These are phyloP conservation scores for Deakozyma indianensis DNA, from an alignment of 805 yeast genomes.

Conservation along the genomic window DNA sequence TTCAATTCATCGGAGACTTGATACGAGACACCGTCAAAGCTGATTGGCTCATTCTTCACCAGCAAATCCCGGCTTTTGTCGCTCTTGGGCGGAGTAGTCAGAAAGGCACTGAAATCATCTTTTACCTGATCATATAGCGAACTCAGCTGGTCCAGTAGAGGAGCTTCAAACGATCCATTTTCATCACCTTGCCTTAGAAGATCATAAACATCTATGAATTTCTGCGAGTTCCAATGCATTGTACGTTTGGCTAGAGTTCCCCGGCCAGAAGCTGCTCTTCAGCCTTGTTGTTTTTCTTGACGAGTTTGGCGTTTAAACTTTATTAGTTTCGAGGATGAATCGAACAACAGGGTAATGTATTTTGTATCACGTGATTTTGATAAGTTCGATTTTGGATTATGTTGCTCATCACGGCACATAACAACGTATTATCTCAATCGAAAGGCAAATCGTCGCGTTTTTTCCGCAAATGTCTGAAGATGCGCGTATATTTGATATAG, in stretches of 20 bases:
- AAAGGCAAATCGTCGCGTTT: too few species aligned
- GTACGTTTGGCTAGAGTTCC: neutral
- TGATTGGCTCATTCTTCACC: slow-evolving; percentile 11
- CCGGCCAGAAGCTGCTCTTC: too few species aligned
- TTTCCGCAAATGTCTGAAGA: too few species aligned
- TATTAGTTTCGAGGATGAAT: too few species aligned
- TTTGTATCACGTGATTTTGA: too few species aligned
- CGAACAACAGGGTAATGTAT: too few species aligned
- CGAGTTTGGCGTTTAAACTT: too few species aligned
- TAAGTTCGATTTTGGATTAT: too few species aligned
- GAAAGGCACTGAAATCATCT: neutral
- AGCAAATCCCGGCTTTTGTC: slow-evolving; percentile 8
- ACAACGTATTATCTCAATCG: too few species aligned
- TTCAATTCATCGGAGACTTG: slow-evolving; percentile 6
- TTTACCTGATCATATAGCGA: neutral
- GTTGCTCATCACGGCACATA: too few species aligned
- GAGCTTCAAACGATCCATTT: neutral
- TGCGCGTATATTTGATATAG: neutral
- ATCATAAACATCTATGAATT: neutral
- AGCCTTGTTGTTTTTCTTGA: too few species aligned
- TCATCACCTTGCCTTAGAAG: neutral
- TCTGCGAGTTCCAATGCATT: slow-evolving; percentile 1
- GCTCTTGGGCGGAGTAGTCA: slow-evolving; percentile 1
- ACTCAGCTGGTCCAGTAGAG: neutral
- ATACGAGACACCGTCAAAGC: slow-evolving; percentile 8